Percentiles rank a stretch among this genome's conserved stretches.
These are phyloP conservation scores for Aspergillus costaricaensis DNA, from an alignment of 2,329 filamentous ascomycete species.

Conservation along the genomic window DNA sequence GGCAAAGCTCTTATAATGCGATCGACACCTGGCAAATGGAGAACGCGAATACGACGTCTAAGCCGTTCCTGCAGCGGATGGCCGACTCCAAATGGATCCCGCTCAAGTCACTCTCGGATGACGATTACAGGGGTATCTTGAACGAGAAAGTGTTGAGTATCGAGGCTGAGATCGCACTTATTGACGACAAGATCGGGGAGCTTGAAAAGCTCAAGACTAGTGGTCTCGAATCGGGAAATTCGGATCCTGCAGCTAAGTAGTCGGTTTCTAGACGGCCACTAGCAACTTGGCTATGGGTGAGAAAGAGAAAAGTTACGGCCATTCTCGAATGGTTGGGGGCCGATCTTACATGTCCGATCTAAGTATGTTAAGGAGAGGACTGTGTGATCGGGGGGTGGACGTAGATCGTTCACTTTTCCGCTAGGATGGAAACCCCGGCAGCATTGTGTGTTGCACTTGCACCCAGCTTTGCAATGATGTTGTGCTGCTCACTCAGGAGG, in stretches of 20 bases:
- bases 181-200: conserved; percentile 72
- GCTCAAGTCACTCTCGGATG: conserved; percentile 68
- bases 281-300: not conserved
- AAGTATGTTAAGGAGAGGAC: not conserved
- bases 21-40: conserved; percentile 51
- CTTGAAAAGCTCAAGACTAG: conserved; percentile 40
- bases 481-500: not conserved
- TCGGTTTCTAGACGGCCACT: not conserved
- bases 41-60: conserved; percentile 36
- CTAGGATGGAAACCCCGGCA: not conserved
- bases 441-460: not conserved
- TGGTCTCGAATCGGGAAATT: not conserved
- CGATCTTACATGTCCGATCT: conserved; percentile 2
- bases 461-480: not conserved
- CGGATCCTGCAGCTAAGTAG: conserved; percentile 9
- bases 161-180: conserved; percentile 74
- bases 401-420: not conserved
- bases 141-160: conserved; percentile 69
- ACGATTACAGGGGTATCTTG: conserved; percentile 71
- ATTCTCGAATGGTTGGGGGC: not conserved
- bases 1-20: conserved; percentile 59
- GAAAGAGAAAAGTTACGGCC: not conserved
- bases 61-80: conserved; percentile 52
- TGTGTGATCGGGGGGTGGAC: not conserved
- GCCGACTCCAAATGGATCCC: conserved; percentile 70